A percentile compares a stretch with the other conserved stretches of the same genome.
These are phyloP conservation scores for Plasmodium gonderi DNA, from an alignment of 169 alveolate species.

Conservation along the genomic window DNA sequence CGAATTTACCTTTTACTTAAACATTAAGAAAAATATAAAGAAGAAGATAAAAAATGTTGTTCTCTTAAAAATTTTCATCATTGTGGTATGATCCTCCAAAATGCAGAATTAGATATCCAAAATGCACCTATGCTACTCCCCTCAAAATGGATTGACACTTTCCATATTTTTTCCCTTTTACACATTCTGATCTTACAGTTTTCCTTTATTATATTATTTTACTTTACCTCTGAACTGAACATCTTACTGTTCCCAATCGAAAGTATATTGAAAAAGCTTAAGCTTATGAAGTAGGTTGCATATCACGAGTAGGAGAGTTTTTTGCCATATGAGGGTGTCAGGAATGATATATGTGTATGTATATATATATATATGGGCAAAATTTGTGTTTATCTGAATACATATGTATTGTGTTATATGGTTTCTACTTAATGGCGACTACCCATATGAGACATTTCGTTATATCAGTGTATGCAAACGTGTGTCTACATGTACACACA, in stretches of 20 bases:
- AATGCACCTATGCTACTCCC: background rate
- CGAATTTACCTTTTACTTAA: conserved; percentile 50
- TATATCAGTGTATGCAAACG: too few species aligned
- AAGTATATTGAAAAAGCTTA: conserved; percentile 55
- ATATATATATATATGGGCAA: too few species aligned
- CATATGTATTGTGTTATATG: too few species aligned
- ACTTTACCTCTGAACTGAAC: conserved; percentile 43
- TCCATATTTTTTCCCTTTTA: background rate
- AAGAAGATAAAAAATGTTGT: conserved; percentile 22
- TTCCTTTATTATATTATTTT: conserved; percentile 44
- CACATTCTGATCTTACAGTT: background rate
- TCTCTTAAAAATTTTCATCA: conserved; percentile 26
- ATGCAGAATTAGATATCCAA: background rate
- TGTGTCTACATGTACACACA: too few species aligned
- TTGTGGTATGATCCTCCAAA: conserved; percentile 17
- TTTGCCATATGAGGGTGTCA: background rate
- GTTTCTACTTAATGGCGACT: too few species aligned
- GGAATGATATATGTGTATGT: background rate
- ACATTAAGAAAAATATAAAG: conserved; percentile 23
- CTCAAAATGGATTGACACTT: background rate
- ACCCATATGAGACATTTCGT: too few species aligned
- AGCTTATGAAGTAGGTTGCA: conserved; percentile 52
- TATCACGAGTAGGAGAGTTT: background rate
- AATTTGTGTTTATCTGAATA: too few species aligned
- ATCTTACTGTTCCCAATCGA: conserved; percentile 49